phyloP scores from a whole-genome alignment of 805 yeast genomes.

The Candida loeiensis region DNA sequence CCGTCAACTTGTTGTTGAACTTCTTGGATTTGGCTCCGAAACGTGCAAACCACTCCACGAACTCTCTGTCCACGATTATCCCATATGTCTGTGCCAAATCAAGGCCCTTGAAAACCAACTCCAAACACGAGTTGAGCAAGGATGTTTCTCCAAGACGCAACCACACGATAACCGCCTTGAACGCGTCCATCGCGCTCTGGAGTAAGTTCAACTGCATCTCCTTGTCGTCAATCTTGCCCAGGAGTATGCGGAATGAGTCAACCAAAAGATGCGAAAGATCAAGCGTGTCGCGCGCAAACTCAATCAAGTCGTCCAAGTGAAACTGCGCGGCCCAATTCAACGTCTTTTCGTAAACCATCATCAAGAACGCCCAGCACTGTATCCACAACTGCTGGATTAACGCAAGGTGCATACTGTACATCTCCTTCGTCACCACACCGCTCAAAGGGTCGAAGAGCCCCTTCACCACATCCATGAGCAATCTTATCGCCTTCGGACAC shows the following conservation, averaged over 20 bases:
- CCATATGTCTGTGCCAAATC: constrained; percentile 58
- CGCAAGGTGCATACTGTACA: constrained; percentile 12
- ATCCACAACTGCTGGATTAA: constrained; percentile 53
- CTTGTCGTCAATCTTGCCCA: constrained; percentile 17
- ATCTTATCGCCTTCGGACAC: constrained; percentile 69
- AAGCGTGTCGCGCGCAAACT: constrained; percentile 81
- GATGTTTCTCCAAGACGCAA: constrained; percentile 77
- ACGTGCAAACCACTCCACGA: constrained; percentile 55
- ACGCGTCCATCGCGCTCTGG: constrained; percentile 54
- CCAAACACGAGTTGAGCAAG: constrained; percentile 68
- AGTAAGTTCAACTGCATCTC: constrained; percentile 34
- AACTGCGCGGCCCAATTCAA: constrained; percentile 71
- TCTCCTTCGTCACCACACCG: constrained; percentile 44
- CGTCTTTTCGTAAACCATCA: constrained; percentile 64
- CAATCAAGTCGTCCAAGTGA: constrained; percentile 55
- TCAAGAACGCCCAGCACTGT: constrained; percentile 66
- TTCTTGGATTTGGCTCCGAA: constrained; percentile 64
- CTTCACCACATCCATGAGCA: constrained; percentile 67
- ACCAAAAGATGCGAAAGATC: constrained; percentile 70
- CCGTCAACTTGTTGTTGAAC: constrained; percentile 66
- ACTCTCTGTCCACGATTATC: constrained; percentile 47
- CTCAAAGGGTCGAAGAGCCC: constrained; percentile 63
- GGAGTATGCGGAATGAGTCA: constrained; percentile 53
- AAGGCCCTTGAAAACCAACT: constrained; percentile 60
- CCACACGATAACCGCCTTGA: constrained; percentile 73